Percentiles rank a stretch among this genome's conserved stretches.
Conservation (phyloP, 805 yeast species). For the Candida boidinii region DNA sequence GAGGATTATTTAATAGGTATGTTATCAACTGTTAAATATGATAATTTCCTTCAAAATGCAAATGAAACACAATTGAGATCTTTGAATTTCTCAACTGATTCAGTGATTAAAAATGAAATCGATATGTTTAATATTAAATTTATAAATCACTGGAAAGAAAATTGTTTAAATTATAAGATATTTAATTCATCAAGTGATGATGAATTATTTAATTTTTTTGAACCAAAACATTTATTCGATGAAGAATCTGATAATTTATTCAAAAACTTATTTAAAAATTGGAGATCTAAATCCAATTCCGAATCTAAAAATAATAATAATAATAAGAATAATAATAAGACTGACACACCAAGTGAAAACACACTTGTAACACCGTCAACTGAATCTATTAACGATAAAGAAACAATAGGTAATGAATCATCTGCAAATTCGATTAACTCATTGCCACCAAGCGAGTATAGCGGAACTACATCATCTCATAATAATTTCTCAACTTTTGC, state of each 20-base stretch:
- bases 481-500: too few relatives aligned
- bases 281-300: too few relatives aligned
- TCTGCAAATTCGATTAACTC: too few relatives aligned
- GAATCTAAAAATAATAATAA: too few relatives aligned
- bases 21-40: conserved; percentile 63
- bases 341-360: neutral
- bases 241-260: conserved; percentile 1
- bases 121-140: conserved; percentile 26
- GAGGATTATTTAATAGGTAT: conserved; percentile 84
- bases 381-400: neutral
- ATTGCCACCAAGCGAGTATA: too few relatives aligned
- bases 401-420: too few relatives aligned
- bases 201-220: conserved; percentile 45
- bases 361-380: neutral
- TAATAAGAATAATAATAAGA: too few relatives aligned
- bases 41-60: conserved; percentile 38
- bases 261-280: conserved; percentile 7
- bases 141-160: conserved; percentile 40
- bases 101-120: conserved; percentile 14
- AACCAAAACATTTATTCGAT: conserved; percentile 22
- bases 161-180: conserved; percentile 43
- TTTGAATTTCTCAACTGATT: conserved; percentile 4
- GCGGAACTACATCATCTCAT: too few relatives aligned
- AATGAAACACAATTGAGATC: conserved; percentile 26
- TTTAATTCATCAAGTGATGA: conserved; percentile 56